Evolutionary conservation across 257 asterid genomes (phyloP), one percentile per base, ranked within the genome.

Genomic region (Buddleja alternifolia): DNA sequence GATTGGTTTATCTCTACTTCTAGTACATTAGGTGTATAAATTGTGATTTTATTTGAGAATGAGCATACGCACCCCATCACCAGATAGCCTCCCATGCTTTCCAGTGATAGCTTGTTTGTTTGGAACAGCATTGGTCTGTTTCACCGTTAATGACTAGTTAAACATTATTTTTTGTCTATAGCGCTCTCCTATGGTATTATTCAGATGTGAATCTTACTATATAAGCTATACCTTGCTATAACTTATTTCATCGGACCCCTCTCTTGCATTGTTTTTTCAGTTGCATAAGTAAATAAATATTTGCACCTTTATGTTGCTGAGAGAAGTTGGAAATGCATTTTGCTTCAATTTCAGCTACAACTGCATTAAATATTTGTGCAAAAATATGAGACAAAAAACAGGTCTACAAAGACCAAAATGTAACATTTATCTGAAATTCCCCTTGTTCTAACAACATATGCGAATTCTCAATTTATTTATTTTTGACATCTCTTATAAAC

Each of bases 401-500:
- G n/a, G n/a, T n/a, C n/a, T n/a, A n/a, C n/a, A n/a, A n/a, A n/a
- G n/a, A n/a, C n/a, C n/a, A n/a, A n/a, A n/a, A n/a, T n/a, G n/a
- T n/a, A n/a, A n/a, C n/a, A n/a, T n/a, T 29, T 29, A 29, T 29
- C 34, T 29, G 5, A 29, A 29, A 29, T 29, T 29, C 34, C n/a
- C n/a, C n/a, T n/a, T 32, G 32, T 25, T 46, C 12, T 6, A 14
- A 57, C 45, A 53, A 25, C 34, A 4, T 23, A 21, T 19, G 15
- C 21, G 39, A 41, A 59, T 29, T n/a, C 4, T 52, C 54, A 25
- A 53, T 41, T 52, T 14, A 6, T 63, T 42, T 19, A 6, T 23
- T 51, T 44, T 60, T 32, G 12, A 25, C 32, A 42, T 40, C 15
- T 25, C 24, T 72, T 76, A 41, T 71, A 46, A 56, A 10, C 55